Evolutionary conservation across 2,329 filamentous ascomycete genomes (phyloP).

Genomic region (Fusarium decemcellulare): DNA sequence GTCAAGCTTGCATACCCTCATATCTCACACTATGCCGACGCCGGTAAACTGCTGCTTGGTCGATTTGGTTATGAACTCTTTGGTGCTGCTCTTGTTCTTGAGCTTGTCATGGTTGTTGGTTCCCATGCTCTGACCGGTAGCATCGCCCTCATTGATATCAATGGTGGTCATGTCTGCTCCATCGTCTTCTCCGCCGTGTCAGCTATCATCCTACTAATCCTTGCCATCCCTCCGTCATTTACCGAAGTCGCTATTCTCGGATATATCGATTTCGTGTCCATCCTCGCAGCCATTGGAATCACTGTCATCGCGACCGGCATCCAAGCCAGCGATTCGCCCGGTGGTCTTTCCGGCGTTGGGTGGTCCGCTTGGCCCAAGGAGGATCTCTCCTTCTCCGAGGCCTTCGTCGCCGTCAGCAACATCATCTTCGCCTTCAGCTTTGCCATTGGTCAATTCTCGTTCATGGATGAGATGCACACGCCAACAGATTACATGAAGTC

Average conservation of each 20-base stretch:
- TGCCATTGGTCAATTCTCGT: conserved; percentile 40
- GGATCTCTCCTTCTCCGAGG: conserved; percentile 64
- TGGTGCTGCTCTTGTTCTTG: conserved; percentile 72
- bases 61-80: conserved; percentile 72
- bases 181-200: conserved; percentile 59
- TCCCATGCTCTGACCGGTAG: conserved; percentile 80
- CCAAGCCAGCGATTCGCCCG: conserved; percentile 46
- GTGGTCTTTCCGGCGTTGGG: conserved; percentile 49
- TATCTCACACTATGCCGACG: conserved; percentile 55
- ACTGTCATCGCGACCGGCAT: conserved; percentile 76
- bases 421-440: conserved; percentile 56
- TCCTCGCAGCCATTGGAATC: conserved; percentile 68
- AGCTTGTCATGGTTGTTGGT: conserved; percentile 78
- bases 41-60: conserved; percentile 72
- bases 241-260: conserved; percentile 47
- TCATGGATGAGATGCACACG: conserved; percentile 44
- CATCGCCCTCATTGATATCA: conserved; percentile 77
- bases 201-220: conserved; percentile 59
- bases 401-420: conserved; percentile 74
- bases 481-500: conserved; percentile 59
- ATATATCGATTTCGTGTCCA: conserved; percentile 69
- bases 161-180: conserved; percentile 60
- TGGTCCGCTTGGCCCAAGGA: conserved; percentile 63
- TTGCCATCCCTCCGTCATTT: conserved; percentile 64
- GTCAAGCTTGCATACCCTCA: conserved; percentile 67